Percentiles rank a stretch among this genome's conserved stretches.
Conservation (phyloP, 163 green algal genomes). For the Scenedesmus sp. region DNA sequence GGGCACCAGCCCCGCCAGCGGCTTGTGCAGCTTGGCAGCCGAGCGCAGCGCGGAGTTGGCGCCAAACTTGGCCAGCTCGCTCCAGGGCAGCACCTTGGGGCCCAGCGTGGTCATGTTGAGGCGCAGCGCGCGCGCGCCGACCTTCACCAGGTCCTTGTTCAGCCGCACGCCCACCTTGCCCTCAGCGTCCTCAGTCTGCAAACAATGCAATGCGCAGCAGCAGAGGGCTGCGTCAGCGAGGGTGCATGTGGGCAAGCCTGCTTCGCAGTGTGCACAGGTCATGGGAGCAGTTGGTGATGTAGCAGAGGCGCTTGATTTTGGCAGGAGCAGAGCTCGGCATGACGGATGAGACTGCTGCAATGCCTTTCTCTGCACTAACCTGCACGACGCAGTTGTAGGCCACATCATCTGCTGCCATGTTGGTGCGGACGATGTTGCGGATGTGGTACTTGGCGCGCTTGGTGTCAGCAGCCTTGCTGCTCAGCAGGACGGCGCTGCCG, state of each 20-base stretch:
- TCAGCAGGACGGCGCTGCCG: constrained; percentile 92
- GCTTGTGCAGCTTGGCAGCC: constrained; percentile 67
- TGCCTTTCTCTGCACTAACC: constrained; percentile 72
- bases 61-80: constrained; percentile 94
- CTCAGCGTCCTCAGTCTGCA: constrained; percentile 29
- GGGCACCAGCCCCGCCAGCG: not conserved
- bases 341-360: not conserved
- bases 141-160: constrained; percentile 77
- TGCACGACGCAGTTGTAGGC: constrained; percentile 91
- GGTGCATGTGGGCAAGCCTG: not conserved
- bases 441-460: constrained; percentile 81
- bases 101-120: constrained; percentile 94
- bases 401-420: constrained; percentile 87
- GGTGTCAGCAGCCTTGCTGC: constrained; percentile 72
- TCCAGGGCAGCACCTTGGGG: constrained; percentile 85
- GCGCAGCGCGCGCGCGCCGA: constrained; percentile 57
- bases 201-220: not conserved
- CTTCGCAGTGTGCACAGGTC: no score
- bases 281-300: not conserved
- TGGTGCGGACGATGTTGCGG: constrained; percentile 86
- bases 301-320: no score
- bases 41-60: constrained; percentile 87
- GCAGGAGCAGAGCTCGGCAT: not conserved
- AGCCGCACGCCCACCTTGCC: constrained; percentile 63
- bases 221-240: not conserved